Evolutionary conservation across 139 green algal species (phyloP), one percentile per base, ranked within the genome.

Genomic region (Micractinium conductrix): DNA sequence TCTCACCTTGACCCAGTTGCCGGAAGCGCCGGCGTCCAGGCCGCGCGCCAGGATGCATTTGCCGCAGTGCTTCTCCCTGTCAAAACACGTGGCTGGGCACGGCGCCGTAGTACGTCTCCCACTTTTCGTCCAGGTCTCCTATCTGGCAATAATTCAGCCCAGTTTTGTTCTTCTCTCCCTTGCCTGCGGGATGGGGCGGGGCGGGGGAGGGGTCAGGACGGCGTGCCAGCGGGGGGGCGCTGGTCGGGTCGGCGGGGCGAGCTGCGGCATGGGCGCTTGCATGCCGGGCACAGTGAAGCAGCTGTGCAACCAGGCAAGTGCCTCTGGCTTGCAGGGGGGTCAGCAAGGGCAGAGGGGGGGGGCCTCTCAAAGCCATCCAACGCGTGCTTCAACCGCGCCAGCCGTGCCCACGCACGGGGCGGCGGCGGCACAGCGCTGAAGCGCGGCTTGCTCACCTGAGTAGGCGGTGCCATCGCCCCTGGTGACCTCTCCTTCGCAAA

Each of bases 401-500:
- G 8, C 1, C 33, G 35, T 21, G 16, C 3, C 30, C n/a, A n/a
- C n/a, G 63, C n/a, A n/a, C n/a, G n/a, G n/a, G n/a, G n/a, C n/a
- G n/a, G 30, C 63, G 33, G 65, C 65, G 0, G 35, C 28, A 71
- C 5, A 16, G 53, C 53, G 53, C 53, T 62, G 53, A 62, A 62
- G 53, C 53, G 10, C 53, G 53, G 53, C 53, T 30, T 62, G 21
- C 69, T 75, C 24, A 75, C 69, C 69, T 8, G 22, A 38, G 69
- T 75, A 75, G 24, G 69, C 69, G 3, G 69, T 75, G 69, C 69
- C 69, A 37, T 75, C 69, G 40, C 69, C 69, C n/a, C 19, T 70
- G 26, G 30, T 70, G 62, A 19, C 22, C 1, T 6, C 62, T 5
- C 40, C 62, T 40, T 33, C 62, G n/a, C 62, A 40, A 10, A 40